Evolutionary conservation across 2,329 filamentous ascomycete genomes (phyloP).

Genomic region (Penicillium sp.): DNA sequence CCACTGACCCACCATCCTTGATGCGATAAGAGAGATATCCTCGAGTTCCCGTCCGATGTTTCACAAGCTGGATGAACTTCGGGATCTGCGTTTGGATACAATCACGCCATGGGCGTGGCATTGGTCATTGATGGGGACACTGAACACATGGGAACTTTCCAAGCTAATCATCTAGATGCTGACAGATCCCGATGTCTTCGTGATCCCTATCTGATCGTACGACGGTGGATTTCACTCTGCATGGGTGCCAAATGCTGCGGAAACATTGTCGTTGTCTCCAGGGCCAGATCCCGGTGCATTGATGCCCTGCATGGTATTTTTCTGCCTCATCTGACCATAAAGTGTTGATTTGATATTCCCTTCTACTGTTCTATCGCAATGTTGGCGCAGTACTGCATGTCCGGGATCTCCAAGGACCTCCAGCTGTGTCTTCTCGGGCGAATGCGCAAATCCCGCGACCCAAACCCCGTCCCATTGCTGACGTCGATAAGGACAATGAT

Average conservation of each 20-base stretch:
- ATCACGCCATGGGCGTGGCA: neutral
- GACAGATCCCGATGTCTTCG: neutral
- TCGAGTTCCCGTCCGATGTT: neutral
- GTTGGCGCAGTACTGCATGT: neutral
- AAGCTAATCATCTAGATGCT: neutral
- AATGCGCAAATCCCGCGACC: neutral
- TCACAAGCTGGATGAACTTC: neutral
- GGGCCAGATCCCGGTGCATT: neutral
- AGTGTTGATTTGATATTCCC: neutral
- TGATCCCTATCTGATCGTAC: neutral
- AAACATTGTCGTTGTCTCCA: neutral
- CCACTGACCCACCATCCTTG: neutral
- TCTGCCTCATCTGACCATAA: neutral
- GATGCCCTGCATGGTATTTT: too few species aligned
- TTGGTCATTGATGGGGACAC: neutral
- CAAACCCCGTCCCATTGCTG: neutral
- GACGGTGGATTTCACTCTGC: neutral
- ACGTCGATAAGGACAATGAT: neutral
- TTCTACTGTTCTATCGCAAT: neutral
- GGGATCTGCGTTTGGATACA: neutral
- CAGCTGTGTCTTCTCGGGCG: neutral
- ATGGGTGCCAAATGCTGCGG: neutral
- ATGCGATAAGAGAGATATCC: neutral
- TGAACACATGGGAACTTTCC: neutral
- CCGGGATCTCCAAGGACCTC: too few species aligned